Evolutionary conservation across 495 filamentous ascomycete genomes (phyloP).

Genomic region (Aspergillus affinis): DNA sequence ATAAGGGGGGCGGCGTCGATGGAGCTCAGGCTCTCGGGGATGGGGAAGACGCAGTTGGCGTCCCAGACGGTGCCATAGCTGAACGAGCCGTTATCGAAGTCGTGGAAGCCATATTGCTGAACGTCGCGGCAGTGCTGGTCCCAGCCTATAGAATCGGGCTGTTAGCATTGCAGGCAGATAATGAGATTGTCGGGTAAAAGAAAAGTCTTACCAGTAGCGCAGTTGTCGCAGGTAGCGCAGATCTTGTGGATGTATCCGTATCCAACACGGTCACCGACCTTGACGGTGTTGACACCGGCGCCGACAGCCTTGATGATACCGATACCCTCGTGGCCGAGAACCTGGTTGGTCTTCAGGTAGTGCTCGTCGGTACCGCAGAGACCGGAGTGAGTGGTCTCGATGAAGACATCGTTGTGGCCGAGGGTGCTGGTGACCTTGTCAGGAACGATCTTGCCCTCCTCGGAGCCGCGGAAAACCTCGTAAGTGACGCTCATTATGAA

Average conservation of each 20-base stretch:
- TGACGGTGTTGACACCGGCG: neutral
- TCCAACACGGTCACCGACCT: neutral
- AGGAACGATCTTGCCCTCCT: neutral
- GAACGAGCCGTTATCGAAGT: constrained; percentile 13
- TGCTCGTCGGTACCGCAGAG: neutral
- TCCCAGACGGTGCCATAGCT: constrained; percentile 14
- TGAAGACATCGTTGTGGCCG: neutral
- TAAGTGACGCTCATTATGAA: neutral
- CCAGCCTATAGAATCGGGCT: neutral
- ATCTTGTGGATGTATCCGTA: constrained; percentile 1
- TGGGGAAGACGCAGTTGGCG: constrained; percentile 56
- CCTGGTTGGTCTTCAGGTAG: neutral
- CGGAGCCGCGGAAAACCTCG: neutral
- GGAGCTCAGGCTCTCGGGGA: constrained; percentile 70
- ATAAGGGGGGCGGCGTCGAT: constrained; percentile 80
- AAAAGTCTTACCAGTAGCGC: neutral
- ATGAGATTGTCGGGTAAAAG: too few species aligned
- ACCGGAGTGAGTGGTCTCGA: neutral
- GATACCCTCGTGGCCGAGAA: neutral
- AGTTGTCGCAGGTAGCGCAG: constrained; percentile 3
- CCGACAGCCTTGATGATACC: neutral
- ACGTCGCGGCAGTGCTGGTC: constrained; percentile 12
- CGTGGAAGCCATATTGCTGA: constrained; percentile 7
- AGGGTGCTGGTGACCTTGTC: neutral
- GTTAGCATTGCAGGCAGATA: neutral